Percentiles rank a stretch among this genome's conserved stretches.
Conservation (phyloP, 352 stramenopile species). For the Globisporangium nagaii region DNA sequence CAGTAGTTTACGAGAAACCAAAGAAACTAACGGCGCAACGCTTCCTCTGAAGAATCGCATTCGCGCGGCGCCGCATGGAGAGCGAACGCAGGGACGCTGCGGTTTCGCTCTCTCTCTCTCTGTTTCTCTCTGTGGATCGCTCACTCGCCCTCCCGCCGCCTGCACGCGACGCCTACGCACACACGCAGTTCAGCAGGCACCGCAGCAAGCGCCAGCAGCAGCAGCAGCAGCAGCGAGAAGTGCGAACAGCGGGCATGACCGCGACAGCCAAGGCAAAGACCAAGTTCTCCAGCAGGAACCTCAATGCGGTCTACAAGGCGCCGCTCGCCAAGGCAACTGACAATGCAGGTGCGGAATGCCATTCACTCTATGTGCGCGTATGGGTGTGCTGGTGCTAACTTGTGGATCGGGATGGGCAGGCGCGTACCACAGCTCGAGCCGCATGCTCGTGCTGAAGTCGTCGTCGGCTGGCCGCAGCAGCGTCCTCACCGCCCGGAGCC, state of each 20-base stretch:
- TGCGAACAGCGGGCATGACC: conserved; percentile 46
- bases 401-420: not conserved
- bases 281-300: conserved; percentile 74
- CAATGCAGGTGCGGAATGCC: conserved; percentile 12
- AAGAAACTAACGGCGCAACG: not conserved
- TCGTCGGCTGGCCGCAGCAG: conserved; percentile 5
- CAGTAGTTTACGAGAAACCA: conserved; percentile 4
- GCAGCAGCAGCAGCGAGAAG: not conserved
- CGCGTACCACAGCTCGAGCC: conserved; percentile 17
- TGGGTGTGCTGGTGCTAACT: not conserved
- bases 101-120: not conserved
- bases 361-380: not conserved
- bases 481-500: conserved; percentile 2
- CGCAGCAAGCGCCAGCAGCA: not conserved
- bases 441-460: conserved; percentile 52
- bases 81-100: not conserved
- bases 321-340: conserved; percentile 32
- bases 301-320: conserved; percentile 65
- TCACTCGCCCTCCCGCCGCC: not conserved
- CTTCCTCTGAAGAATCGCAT: not conserved
- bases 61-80: not conserved
- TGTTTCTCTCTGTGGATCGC: not conserved
- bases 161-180: not conserved
- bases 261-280: conserved; percentile 39
- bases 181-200: not conserved